phyloP scores from a whole-genome alignment of 2,329 filamentous ascomycete genomes.

The Emergomyces pasteurianus region DNA sequence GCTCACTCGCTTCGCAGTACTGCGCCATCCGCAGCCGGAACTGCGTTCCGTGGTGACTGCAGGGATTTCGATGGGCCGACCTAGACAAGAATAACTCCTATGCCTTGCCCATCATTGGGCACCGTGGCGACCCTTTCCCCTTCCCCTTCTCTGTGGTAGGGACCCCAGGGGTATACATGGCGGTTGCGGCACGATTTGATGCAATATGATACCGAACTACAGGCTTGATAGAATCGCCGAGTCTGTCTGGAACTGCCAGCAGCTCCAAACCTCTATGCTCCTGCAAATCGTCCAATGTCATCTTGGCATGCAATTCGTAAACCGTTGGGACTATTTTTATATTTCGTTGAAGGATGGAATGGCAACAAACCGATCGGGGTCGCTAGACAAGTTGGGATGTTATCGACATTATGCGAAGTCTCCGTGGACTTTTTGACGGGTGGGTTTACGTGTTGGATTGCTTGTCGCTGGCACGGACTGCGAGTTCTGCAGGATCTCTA shows the following conservation, averaged over 20 bases:
- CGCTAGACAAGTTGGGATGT: not conserved
- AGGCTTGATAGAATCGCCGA: not conserved
- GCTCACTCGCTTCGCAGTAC: not conserved
- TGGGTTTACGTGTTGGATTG: constrained; percentile 3
- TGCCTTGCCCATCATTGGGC: not conserved
- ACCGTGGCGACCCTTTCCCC: not conserved
- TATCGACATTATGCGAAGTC: not conserved
- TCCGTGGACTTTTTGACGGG: constrained; percentile 2
- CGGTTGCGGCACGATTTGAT: not conserved
- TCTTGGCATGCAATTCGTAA: not conserved
- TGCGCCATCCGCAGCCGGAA: not conserved
- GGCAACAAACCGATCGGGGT: not conserved
- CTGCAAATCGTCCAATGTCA: not conserved
- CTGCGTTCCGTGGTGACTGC: not conserved
- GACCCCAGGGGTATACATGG: not conserved
- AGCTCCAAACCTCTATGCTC: not conserved
- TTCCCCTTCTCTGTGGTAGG: not conserved
- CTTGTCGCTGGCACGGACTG: constrained; percentile 3
- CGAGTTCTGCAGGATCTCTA: constrained; percentile 6
- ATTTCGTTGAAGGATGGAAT: not conserved
- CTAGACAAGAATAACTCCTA: not conserved
- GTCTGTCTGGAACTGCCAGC: not conserved
- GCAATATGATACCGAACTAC: not conserved
- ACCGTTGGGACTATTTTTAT: not conserved
- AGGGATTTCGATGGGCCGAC: not conserved